phyloP scores from a whole-genome alignment of 2,329 filamentous ascomycete genomes.

The Calonectria pteridis region DNA sequence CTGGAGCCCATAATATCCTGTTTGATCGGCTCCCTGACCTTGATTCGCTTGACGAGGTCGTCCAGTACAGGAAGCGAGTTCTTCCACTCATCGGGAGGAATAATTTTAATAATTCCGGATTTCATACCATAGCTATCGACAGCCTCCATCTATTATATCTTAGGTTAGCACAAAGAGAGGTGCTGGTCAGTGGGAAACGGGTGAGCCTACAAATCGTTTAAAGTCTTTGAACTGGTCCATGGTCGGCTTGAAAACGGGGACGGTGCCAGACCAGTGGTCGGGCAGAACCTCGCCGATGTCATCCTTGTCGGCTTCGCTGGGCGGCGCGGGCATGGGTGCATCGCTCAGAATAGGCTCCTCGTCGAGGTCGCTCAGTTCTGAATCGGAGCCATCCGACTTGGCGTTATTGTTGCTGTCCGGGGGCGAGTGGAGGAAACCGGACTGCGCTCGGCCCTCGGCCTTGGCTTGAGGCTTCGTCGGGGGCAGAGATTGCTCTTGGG shows the following conservation, averaged over 20 bases:
- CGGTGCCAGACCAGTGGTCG: constrained; percentile 89
- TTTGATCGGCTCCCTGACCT: constrained; percentile 96
- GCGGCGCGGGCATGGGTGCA: constrained; percentile 41
- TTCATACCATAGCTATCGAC: constrained; percentile 97
- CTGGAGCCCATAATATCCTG: constrained; percentile 98
- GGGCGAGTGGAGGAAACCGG: constrained; percentile 70
- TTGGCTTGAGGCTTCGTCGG: constrained; percentile 48
- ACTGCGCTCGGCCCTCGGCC: constrained; percentile 31
- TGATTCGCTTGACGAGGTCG: constrained; percentile 89
- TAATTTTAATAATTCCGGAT: constrained; percentile 95
- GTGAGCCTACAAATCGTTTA: constrained; percentile 80
- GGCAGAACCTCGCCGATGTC: constrained; percentile 85
- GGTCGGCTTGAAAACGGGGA: constrained; percentile 94
- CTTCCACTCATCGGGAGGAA: constrained; percentile 94
- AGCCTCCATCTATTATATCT: constrained; percentile 72
- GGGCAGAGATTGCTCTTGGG: constrained; percentile 39
- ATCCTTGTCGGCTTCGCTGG: constrained; percentile 52
- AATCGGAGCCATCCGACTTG: constrained; percentile 72
- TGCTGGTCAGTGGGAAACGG: not conserved
- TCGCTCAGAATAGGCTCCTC: constrained; percentile 61
- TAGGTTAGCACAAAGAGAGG: constrained; percentile 43
- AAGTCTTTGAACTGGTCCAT: constrained; percentile 97
- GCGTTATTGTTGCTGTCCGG: constrained; percentile 73
- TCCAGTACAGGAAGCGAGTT: constrained; percentile 82
- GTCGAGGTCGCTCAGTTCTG: constrained; percentile 76